Conservation (phyloP, 129 eudicot species). For the Pulicaria dysenterica region DNA sequence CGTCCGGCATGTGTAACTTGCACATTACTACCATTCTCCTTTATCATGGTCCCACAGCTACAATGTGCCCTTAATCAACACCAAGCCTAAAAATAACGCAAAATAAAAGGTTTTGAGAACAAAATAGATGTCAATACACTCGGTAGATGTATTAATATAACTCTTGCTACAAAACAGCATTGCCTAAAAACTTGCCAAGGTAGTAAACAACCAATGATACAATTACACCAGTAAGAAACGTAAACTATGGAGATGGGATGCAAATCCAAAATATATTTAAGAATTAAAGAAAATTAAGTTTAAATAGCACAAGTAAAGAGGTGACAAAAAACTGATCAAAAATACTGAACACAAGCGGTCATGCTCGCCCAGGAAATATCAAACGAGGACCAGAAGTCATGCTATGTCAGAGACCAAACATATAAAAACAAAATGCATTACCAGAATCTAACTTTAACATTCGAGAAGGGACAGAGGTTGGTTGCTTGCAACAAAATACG, state of each 20-base stretch:
- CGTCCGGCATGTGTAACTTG: slow-evolving; percentile 49
- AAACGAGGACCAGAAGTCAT: background rate
- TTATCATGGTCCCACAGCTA: slow-evolving; percentile 20
- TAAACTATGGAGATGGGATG: slow-evolving; percentile 5
- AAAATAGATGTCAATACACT: slow-evolving; percentile 1
- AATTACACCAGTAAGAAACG: slow-evolving; percentile 1
- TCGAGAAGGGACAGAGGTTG: too few species aligned
- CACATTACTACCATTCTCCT: slow-evolving; percentile 37
- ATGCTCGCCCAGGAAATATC: too few species aligned
- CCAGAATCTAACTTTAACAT: too few species aligned
- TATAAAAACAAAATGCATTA: too few species aligned
- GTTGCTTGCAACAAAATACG: too few species aligned
- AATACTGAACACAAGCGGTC: slow-evolving; percentile 1
- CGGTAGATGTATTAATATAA: background rate
- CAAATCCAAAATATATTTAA: background rate
- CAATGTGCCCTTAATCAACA: slow-evolving; percentile 17
- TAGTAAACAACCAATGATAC: slow-evolving; percentile 5
- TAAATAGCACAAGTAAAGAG: slow-evolving; percentile 5
- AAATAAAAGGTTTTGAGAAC: background rate
- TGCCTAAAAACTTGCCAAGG: slow-evolving; percentile 3
- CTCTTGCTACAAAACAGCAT: slow-evolving; percentile 18
- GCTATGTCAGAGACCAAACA: too few species aligned
- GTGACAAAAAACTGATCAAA: background rate
- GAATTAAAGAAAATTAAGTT: background rate
- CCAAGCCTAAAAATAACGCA: slow-evolving; percentile 19